These are phyloP conservation scores for Fraxinus anomala DNA, from an alignment of 257 asterid species.

Conservation along the genomic window DNA sequence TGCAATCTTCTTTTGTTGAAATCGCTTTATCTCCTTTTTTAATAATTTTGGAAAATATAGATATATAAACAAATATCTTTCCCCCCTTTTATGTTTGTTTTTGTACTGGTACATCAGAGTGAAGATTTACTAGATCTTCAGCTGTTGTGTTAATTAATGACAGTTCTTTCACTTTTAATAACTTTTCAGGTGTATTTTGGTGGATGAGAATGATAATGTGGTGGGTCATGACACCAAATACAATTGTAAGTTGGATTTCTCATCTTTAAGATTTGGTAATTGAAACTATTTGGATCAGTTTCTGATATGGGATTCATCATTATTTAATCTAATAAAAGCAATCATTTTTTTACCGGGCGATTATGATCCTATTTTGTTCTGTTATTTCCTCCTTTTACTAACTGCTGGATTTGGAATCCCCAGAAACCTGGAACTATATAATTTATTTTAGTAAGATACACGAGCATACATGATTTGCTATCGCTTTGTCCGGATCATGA, in stretches of 20 bases:
- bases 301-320: not conserved
- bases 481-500: not conserved
- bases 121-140: not conserved
- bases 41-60: not conserved
- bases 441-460: not conserved
- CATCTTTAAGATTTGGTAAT: not conserved
- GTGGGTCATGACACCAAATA: slow-evolving; percentile 91
- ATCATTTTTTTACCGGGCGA: not conserved
- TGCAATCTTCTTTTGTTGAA: not conserved
- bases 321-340: too few relatives aligned
- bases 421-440: not conserved
- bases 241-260: slow-evolving; percentile 63
- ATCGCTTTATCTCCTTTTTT: not conserved
- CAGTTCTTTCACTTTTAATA: not conserved
- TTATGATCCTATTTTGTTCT: slow-evolving; percentile 1
- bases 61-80: not conserved
- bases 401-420: not conserved
- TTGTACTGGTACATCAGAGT: not conserved
- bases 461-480: not conserved
- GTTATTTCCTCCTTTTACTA: not conserved
- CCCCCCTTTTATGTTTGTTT: not conserved
- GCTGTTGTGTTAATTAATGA: not conserved
- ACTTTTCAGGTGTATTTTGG: slow-evolving; percentile 84
- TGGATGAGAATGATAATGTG: slow-evolving; percentile 82
- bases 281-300: not conserved